Base-by-base conservation (phyloP, 371 early-diverging fungal genomes). In the Mucor ambiguus region DNA sequence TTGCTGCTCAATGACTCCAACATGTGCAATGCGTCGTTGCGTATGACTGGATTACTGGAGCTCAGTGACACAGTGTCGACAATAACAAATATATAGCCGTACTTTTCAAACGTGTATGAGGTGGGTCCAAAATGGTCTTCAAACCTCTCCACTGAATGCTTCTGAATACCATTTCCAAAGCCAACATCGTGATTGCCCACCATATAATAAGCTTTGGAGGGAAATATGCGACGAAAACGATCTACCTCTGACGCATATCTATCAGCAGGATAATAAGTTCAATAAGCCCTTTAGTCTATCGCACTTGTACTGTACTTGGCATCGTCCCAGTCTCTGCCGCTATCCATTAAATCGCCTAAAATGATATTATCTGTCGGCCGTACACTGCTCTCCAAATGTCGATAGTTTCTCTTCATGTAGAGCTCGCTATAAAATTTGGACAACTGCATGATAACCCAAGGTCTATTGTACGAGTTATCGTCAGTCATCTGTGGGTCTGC, bases 401-500 rank as follows among this genome's bases (percentile, higher is more conserved):
- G 72, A 73, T 89, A 97, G 68, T 90, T 90, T n/a, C 93, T 86
- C 55, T 80, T 77, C 90, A 96, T 90, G 75, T 93, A 96, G 0
- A 92, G 73, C 55, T 92, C 95, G 29, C 93, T 92, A 69, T 90
- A 93, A 61, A 91, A 91, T 66, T 96, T 87, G 8, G 86, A 84
- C 0, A 91, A 16, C 16, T 63, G 58, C 67, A 89, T 66, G 7
- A 85, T n/a, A 7, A 83, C n/a, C 1, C 85, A 84, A 0, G 82
- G 71, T 10, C 86, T 76, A 6, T 79, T 73, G 70, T 97, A 96
- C 5, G 96, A 95, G 66, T 87, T 89, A 29, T 87, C 82, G 70
- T 97, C 98, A 32, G 95, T 95, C 64, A 97, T 84, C 71, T 97
- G 98, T 16, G 98, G 96, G 70, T 97, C 98, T 3, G 92, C 94